Base-by-base conservation (phyloP, 1,284 basidiomycete species). In the Ganoderma lucidum region DNA sequence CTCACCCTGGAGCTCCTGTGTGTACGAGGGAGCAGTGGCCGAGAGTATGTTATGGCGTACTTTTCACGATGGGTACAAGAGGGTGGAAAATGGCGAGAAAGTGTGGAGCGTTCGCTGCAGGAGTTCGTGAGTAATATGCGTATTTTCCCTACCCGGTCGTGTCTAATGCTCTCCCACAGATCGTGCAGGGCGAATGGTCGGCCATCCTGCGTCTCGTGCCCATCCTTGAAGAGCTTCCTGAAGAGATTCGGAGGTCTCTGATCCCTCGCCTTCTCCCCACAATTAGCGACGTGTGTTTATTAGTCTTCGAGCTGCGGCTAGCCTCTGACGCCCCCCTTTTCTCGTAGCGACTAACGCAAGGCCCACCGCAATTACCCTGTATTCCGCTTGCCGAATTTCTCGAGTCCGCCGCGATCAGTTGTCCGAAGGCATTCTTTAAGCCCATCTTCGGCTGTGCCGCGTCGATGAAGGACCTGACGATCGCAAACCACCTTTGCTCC, bases 401-500 rank as follows among this genome's bases (percentile, higher is more conserved):
- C 1, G 81, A 84, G 32, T 80, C 79, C 32, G 74, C 90, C 42
- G 87, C 90, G 8, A 80, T 83, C 58, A 73, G 80, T 35, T 85
- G 89, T 74, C 91, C 93, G 0, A 89, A 88, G 69, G 73, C 91
- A 0, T 91, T 94, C 78, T 94, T 90, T 83, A 93, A 92, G 76
- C 89, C 91, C 1, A 81, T 96, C 32, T 94, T 95, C 78, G 80
- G 86, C 0, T 91, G 90, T 62, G 90, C 93, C 0, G 88, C 88
- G 0, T 87, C 91, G 0, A 83, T 84, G 30, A 89, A 88, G 70
- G 86, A 89, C 48, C 75, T 87, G 17, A 85, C 86, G 0, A 83
- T 93, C 2, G 80, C 86, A 5, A 86, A 85, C 51, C 87, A 92
- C 69, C 83, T 94, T 0, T 85, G 86, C 60, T 81, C 86, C 0